Percentiles rank a stretch among this genome's conserved stretches.
phyloP scores from a whole-genome alignment of 2,329 filamentous ascomycete species.

The Allantophomopsis cytisporea region DNA sequence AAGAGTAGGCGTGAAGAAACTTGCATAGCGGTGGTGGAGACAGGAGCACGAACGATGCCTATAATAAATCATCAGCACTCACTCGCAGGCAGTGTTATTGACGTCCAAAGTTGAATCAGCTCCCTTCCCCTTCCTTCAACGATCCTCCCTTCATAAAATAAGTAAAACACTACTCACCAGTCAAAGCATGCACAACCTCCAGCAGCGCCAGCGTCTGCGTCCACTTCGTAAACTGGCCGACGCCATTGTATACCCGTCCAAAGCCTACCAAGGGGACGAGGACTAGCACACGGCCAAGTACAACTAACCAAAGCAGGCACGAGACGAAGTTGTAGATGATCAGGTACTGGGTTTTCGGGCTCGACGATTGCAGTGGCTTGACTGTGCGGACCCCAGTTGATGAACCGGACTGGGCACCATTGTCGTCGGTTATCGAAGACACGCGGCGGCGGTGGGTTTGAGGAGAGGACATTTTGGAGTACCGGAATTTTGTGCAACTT shows the following conservation, averaged over 20 bases:
- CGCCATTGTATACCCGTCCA: slow-evolving; percentile 41
- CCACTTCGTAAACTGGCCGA: slow-evolving; percentile 58
- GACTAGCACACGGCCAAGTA: slow-evolving; percentile 54
- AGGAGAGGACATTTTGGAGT: too few relatives aligned
- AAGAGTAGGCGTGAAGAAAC: slow-evolving; percentile 78
- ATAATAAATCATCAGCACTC: not conserved
- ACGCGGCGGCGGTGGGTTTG: too few relatives aligned
- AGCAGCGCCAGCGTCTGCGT: slow-evolving; percentile 75
- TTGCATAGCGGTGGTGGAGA: slow-evolving; percentile 81
- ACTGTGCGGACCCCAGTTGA: slow-evolving; percentile 5
- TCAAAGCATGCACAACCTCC: slow-evolving; percentile 70
- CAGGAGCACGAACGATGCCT: slow-evolving; percentile 77
- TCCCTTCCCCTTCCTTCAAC: not conserved
- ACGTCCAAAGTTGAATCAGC: too few relatives aligned
- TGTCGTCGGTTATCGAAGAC: too few relatives aligned
- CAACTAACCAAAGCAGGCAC: slow-evolving; percentile 62
- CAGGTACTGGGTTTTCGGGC: slow-evolving; percentile 54
- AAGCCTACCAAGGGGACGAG: slow-evolving; percentile 41
- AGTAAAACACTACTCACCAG: slow-evolving; percentile 39
- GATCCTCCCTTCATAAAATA: not conserved
- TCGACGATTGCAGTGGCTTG: slow-evolving; percentile 20
- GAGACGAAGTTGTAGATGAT: slow-evolving; percentile 75
- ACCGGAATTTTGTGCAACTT: too few relatives aligned
- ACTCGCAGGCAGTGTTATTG: too few relatives aligned
- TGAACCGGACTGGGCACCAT: too few relatives aligned